Conservation (phyloP, 331 rosid genomes). For the Quercus phellos region DNA sequence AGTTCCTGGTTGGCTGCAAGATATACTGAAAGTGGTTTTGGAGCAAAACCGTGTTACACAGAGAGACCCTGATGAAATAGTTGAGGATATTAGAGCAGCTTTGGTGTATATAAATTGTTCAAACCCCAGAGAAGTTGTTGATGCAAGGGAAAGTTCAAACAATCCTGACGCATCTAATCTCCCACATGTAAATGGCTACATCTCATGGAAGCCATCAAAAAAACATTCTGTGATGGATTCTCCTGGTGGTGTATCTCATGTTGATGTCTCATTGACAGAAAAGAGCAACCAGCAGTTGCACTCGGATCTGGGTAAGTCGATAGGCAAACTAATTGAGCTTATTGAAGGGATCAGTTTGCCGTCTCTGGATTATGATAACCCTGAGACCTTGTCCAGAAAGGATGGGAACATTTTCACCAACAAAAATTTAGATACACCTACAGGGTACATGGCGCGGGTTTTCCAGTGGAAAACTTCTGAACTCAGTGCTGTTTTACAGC, state of each 20-base stretch:
- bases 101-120: conserved; percentile 27
- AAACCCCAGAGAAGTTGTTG: conserved; percentile 17
- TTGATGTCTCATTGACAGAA: conserved; percentile 18
- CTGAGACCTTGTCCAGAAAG: conserved; percentile 33
- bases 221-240: conserved; percentile 24
- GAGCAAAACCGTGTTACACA: conserved; percentile 42
- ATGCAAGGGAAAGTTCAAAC: conserved; percentile 26
- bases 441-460: conserved; percentile 69
- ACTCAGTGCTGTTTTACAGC: conserved; percentile 48
- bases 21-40: conserved; percentile 45
- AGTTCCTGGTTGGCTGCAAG: conserved; percentile 60
- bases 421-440: conserved; percentile 41
- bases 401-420: conserved; percentile 20
- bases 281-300: conserved; percentile 24
- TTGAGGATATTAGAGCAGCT: conserved; percentile 50
- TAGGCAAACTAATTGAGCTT: conserved; percentile 73
- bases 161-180: conserved; percentile 27
- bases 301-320: conserved; percentile 38
- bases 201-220: conserved; percentile 28
- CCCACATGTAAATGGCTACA: conserved; percentile 12
- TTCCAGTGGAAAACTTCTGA: conserved; percentile 89
- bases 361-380: conserved; percentile 35
- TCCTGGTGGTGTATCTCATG: conserved; percentile 22
- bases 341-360: conserved; percentile 65
- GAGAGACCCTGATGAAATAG: conserved; percentile 38